Conservation (phyloP, 495 filamentous ascomycete species). For the Gamarada debralockiae region DNA sequence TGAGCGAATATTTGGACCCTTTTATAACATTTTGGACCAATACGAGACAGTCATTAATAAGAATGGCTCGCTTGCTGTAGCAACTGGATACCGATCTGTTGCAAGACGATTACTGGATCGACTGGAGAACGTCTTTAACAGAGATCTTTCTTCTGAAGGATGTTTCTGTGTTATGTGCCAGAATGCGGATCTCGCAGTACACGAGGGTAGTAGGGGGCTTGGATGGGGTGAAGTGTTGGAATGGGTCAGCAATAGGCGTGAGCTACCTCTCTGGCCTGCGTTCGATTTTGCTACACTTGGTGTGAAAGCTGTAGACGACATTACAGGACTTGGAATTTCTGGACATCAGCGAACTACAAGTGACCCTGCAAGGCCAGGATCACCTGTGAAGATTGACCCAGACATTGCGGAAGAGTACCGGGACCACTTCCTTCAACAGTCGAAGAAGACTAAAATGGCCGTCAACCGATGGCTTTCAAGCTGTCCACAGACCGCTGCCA, state of each 20-base stretch:
- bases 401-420: constrained; percentile 89
- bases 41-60: constrained; percentile 76
- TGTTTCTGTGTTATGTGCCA: constrained; percentile 81
- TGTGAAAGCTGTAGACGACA: constrained; percentile 43
- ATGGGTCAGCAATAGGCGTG: constrained; percentile 79
- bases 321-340: constrained; percentile 25
- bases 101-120: constrained; percentile 92
- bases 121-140: constrained; percentile 86
- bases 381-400: constrained; percentile 81
- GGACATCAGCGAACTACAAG: constrained; percentile 17
- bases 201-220: constrained; percentile 62
- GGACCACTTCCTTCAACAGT: constrained; percentile 83
- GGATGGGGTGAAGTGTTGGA: constrained; percentile 97
- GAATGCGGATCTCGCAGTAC: constrained; percentile 44
- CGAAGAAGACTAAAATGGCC: constrained; percentile 75
- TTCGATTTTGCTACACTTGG: constrained; percentile 70
- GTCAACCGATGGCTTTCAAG: constrained; percentile 84
- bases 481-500: constrained; percentile 66
- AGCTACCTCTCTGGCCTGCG: constrained; percentile 83
- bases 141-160: constrained; percentile 79
- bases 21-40: constrained; percentile 76
- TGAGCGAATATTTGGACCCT: constrained; percentile 70
- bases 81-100: constrained; percentile 91
- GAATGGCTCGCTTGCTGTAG: constrained; percentile 89
- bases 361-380: constrained; percentile 40